Evolutionary conservation across 352 stramenopile genomes (phyloP), one percentile per base, ranked within the genome.

Genomic region (Aphanomyces stellatus): DNA sequence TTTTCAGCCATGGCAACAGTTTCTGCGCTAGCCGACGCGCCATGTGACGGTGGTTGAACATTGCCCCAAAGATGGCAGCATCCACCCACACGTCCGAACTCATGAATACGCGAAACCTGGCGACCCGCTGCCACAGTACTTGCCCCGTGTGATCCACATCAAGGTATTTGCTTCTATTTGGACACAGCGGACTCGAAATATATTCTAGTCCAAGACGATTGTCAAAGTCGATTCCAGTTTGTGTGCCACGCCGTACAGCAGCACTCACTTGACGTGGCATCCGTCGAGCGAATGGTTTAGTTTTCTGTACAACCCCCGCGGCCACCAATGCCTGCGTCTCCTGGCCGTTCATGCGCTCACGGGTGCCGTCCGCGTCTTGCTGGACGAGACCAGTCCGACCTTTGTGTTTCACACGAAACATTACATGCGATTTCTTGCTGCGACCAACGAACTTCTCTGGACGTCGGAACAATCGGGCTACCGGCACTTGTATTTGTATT

Each of bases 401-500:
- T 65, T 65, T 30, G 24, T 65, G 3, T n/a, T 53, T 22, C 59
- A 65, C 59, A 2, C 59, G 6, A 33, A 57, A 5, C n/a, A 19
- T 11, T 65, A 55, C 31, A 30, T 65, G 17, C 49, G 56, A 10
- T 55, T 37, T 35, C 8, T 65, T 1, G 10, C 35, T 10, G 19
- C 4, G 15, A 37, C 40, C 11, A 53, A 65, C 2, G 59, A 53
- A 19, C 25, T 65, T 7, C 30, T 65, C 19, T 65, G 59, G 59
- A 53, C 40, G 28, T 55, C 59, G 19, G 59, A 65, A 13, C 59
- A 35, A 19, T 57, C 42, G 4, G 59, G 59, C 0, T 65, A 55
- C 59, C 59, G 35, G 6, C 59, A 65, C 24, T 56, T 65, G 46
- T 65, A 65, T 28, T 22, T 65, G 5, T 65, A 65, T 35, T 24